Conservation (phyloP, 2,329 filamentous ascomycete genomes). For the Colletotrichum liaoningense region DNA sequence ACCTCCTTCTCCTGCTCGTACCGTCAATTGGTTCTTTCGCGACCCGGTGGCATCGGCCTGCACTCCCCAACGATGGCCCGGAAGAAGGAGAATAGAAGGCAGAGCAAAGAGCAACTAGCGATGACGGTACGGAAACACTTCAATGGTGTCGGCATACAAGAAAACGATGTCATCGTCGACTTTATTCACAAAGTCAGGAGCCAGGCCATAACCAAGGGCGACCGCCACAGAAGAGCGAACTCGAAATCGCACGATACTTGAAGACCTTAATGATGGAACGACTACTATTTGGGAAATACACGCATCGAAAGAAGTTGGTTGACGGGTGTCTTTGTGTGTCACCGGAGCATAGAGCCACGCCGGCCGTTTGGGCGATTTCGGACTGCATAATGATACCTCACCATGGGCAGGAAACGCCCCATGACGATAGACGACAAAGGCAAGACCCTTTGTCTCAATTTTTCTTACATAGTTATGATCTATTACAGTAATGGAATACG, state of each 20-base stretch:
- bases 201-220: slow-evolving; percentile 33
- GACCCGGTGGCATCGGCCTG: slow-evolving; percentile 73
- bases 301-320: slow-evolving; percentile 15
- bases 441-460: neutral
- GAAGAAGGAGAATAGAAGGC: slow-evolving; percentile 70
- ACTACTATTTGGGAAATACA: neutral
- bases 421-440: slow-evolving; percentile 17
- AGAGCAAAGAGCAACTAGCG: slow-evolving; percentile 79
- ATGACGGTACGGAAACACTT: slow-evolving; percentile 84
- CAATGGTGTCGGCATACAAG: slow-evolving; percentile 81
- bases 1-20: slow-evolving; percentile 75
- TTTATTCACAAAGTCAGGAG: slow-evolving; percentile 75
- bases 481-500: slow-evolving; percentile 25
- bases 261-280: slow-evolving; percentile 14
- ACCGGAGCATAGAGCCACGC: slow-evolving; percentile 5
- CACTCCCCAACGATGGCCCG: slow-evolving; percentile 82
- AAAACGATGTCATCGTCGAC: slow-evolving; percentile 86
- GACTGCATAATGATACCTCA: slow-evolving; percentile 37
- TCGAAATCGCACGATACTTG: slow-evolving; percentile 27
- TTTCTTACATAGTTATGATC: slow-evolving; percentile 27
- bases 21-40: slow-evolving; percentile 70
- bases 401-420: slow-evolving; percentile 15
- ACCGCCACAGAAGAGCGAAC: slow-evolving; percentile 26
- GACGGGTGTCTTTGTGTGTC: slow-evolving; percentile 6
- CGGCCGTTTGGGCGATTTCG: slow-evolving; percentile 32